phyloP scores from a whole-genome alignment of 331 rosid species.

The Pyrus hybrid region DNA sequence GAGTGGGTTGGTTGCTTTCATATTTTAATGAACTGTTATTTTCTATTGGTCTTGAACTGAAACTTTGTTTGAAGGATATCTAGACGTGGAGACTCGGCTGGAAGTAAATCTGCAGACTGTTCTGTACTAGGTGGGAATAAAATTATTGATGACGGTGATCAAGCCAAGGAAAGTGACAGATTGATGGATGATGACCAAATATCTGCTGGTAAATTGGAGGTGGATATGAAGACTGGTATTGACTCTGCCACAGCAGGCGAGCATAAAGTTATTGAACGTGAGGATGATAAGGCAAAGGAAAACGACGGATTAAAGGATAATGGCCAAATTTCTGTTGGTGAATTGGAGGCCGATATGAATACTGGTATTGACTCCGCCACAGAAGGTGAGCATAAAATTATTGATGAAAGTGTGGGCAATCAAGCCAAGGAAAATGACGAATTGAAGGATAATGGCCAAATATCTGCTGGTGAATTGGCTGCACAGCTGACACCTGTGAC shows the following conservation, averaged over 20 bases:
- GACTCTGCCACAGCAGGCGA: not conserved
- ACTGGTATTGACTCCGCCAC: not conserved
- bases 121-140: not conserved
- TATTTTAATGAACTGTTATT: not conserved
- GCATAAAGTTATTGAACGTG: slow-evolving; percentile 8
- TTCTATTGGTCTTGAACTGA: slow-evolving; percentile 2
- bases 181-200: slow-evolving; percentile 10
- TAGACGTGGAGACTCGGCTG: slow-evolving; percentile 22
- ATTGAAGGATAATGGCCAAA: slow-evolving; percentile 13
- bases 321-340: slow-evolving; percentile 5
- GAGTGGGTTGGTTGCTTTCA: not conserved
- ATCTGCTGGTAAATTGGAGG: slow-evolving; percentile 9
- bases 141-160: slow-evolving; percentile 11
- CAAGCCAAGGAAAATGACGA: slow-evolving; percentile 1
- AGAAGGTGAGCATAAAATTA: slow-evolving; percentile 7
- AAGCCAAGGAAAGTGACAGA: not conserved
- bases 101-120: slow-evolving; percentile 5
- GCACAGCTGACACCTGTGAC: slow-evolving; percentile 4
- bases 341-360: slow-evolving; percentile 11
- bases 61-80: slow-evolving; percentile 9
- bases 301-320: not conserved
- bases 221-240: slow-evolving; percentile 12
- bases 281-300: slow-evolving; percentile 5
- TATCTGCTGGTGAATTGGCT: slow-evolving; percentile 4
- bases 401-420: slow-evolving; percentile 12